Evolutionary conservation across 1,139 yeast genomes (phyloP).

Genomic region (Arxiozyma slooffiae): DNA sequence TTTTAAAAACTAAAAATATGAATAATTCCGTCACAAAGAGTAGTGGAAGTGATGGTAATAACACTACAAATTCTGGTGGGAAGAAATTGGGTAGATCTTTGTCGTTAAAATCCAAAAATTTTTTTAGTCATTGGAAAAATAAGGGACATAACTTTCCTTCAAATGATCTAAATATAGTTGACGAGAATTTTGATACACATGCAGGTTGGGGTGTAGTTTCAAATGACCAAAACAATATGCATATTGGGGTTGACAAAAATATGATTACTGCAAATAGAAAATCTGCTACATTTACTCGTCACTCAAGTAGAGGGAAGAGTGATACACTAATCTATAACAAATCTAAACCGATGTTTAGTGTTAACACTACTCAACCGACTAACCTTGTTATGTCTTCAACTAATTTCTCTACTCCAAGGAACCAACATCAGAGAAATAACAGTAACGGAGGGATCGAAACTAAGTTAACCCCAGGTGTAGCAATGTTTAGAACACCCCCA

Average conservation of each 20-base stretch:
- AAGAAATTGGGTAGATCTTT: conserved; percentile 21
- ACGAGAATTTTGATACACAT: conserved; percentile 19
- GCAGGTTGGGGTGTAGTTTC: conserved; percentile 25
- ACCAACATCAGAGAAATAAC: not conserved
- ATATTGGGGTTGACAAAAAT: too few species aligned
- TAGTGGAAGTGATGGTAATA: not conserved
- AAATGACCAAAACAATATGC: not conserved
- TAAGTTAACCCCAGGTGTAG: conserved; percentile 12
- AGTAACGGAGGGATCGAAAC: not conserved
- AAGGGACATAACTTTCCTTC: conserved; percentile 4
- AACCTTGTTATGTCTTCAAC: not conserved
- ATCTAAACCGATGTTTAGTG: not conserved
- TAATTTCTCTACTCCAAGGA: not conserved
- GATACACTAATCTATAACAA: conserved; percentile 16
- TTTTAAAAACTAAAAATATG: not conserved
- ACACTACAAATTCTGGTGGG: not conserved
- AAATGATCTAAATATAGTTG: not conserved
- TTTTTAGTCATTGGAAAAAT: conserved; percentile 18
- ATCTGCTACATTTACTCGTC: not conserved
- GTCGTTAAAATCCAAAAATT: conserved; percentile 21
- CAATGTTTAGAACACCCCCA: conserved; percentile 26
- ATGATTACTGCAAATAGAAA: not conserved
- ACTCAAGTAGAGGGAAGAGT: conserved; percentile 20
- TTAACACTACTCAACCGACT: not conserved
- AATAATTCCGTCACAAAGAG: not conserved